Evolutionary conservation across 805 yeast species (phyloP).

Genomic region (Tetrapisispora iriomotensis): DNA sequence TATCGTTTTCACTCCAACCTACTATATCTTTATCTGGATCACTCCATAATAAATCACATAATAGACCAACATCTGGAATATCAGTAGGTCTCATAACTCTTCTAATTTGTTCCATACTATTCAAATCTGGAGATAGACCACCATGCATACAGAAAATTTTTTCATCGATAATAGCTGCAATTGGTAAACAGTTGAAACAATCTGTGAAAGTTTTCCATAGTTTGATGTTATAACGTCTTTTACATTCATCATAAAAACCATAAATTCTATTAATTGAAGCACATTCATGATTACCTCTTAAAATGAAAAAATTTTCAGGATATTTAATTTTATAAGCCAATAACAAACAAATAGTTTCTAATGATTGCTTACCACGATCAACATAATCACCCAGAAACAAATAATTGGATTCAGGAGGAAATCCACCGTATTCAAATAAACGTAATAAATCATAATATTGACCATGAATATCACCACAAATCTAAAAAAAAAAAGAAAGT

Average conservation of each 20-base stretch:
- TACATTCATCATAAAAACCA: conserved; percentile 97
- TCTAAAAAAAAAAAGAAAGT: conserved; percentile 27
- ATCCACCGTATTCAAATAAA: conserved; percentile 95
- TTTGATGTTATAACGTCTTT: conserved; percentile 94
- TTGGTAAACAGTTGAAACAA: conserved; percentile 96
- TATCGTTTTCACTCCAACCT: conserved; percentile 98
- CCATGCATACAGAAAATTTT: conserved; percentile 99
- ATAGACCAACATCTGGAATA: conserved; percentile 93
- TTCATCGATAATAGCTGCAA: conserved; percentile 96
- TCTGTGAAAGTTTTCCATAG: conserved; percentile 98
- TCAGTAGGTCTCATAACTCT: conserved; percentile 99
- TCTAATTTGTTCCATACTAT: conserved; percentile 97
- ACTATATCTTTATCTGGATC: conserved; percentile 98
- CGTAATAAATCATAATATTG: conserved; percentile 94
- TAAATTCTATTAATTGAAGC: conserved; percentile 96
- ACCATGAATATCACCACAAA: conserved; percentile 97
- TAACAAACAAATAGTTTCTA: conserved; percentile 89
- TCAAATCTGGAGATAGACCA: conserved; percentile 93
- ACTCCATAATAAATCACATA: conserved; percentile 95
- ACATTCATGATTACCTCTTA: conserved; percentile 97
- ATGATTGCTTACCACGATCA: conserved; percentile 95
- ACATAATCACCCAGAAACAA: conserved; percentile 94
- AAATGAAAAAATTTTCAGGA: conserved; percentile 93
- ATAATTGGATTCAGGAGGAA: conserved; percentile 98
- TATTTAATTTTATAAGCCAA: conserved; percentile 95